These are phyloP conservation scores for Cadophora malorum DNA, from an alignment of 2,329 filamentous ascomycete species.

Conservation along the genomic window DNA sequence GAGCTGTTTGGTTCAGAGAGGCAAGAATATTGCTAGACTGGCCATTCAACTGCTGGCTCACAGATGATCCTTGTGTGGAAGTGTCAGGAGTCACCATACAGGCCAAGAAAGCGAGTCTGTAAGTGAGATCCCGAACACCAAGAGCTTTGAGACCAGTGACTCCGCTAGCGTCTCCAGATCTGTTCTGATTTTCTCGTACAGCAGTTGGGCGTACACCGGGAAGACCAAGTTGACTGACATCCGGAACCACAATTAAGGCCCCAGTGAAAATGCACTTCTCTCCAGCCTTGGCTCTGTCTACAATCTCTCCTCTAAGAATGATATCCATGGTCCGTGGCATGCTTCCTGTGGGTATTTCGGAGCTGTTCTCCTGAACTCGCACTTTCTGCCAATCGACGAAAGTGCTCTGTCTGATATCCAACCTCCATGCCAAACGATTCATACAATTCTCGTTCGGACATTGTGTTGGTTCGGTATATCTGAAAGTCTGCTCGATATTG, in stretches of 20 bases:
- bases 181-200: slow-evolving; percentile 80
- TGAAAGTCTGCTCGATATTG: slow-evolving; percentile 96
- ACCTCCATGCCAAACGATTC: slow-evolving; percentile 90
- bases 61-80: slow-evolving; percentile 76
- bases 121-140: slow-evolving; percentile 93
- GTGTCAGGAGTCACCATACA: slow-evolving; percentile 95
- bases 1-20: slow-evolving; percentile 76
- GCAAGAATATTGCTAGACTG: slow-evolving; percentile 85
- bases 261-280: slow-evolving; percentile 99
- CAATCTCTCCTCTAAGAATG: slow-evolving; percentile 94
- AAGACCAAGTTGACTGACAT: slow-evolving; percentile 92
- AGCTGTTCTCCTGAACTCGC: slow-evolving; percentile 96
- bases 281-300: slow-evolving; percentile 94
- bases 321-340: slow-evolving; percentile 99
- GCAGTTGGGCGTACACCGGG: slow-evolving; percentile 85
- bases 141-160: slow-evolving; percentile 89
- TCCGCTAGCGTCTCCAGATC: slow-evolving; percentile 80
- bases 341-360: slow-evolving; percentile 96
- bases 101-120: slow-evolving; percentile 93
- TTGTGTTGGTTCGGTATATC: slow-evolving; percentile 95
- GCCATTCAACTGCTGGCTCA: slow-evolving; percentile 70
- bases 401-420: slow-evolving; percentile 96
- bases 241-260: slow-evolving; percentile 93
- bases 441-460: slow-evolving; percentile 88
- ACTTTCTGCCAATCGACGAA: slow-evolving; percentile 99